Base-by-base conservation (phyloP, 2,329 filamentous ascomycete genomes). In the Nemania sp. region DNA sequence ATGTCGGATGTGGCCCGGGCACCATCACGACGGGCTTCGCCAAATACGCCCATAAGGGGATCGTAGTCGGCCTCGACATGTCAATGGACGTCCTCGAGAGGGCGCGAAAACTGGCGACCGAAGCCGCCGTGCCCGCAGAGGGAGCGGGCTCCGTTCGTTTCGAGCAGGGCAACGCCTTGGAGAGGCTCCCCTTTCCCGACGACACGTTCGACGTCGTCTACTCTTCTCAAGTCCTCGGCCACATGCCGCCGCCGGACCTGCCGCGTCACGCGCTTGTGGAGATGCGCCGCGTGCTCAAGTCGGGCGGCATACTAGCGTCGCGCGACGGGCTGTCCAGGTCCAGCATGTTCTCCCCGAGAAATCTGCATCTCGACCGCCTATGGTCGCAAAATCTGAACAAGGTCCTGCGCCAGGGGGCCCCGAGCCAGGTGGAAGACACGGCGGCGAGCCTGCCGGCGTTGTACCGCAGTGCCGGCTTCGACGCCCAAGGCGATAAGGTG, bases 1-100 rank as follows among this genome's bases (percentile, higher is more conserved):
- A 82, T 62, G 72, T 81, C 34, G 80, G 80, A 54, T 81, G 79
- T 67, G 80, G 80, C 0, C 78, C 80, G 0, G 81, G 80, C 2
- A 81, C 78, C 32, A 82, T 83, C 66, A 79, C 80, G 3, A 71
- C 73, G 0, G 78, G 76, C 7, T 69, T 83, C 42, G 76, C 75
- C 45, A 71, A 73, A 35, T 72, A 76, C 59, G 77, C 77, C 2
- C 72, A 74, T 2, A 47, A 76, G 5, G 80, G 79, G n/a, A 62
- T 68, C 6, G 70, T 79, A 1, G 71, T 73, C 7, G 79, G 78
- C 32, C 52, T 81, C 25, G 79, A 81, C 53, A 65, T 74, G 3
- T 75, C 74, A 0, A 64, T 58, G 2, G 63, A 63, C 0, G 74
- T 77, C 12, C 58, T 79, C 10, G 65, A 71, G 6, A 64, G 70